Percentiles rank a stretch among this genome's conserved stretches.
Evolutionary conservation across 2,329 filamentous ascomycete species (phyloP).

Genomic region (Amauroascus niger): DNA sequence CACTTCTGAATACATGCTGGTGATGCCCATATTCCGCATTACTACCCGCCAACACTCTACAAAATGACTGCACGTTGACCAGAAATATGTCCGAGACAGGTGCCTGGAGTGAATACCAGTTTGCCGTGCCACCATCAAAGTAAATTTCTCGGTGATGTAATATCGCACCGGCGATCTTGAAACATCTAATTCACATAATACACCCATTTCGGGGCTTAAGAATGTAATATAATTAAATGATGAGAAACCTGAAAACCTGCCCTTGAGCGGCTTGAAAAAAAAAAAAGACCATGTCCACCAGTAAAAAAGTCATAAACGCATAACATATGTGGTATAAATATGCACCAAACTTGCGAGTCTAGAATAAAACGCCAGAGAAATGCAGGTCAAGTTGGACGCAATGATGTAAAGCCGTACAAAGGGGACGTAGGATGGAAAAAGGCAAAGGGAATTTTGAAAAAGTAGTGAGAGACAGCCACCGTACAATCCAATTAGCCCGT

Average conservation of each 20-base stretch:
- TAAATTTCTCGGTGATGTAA: neutral
- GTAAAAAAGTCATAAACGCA: neutral
- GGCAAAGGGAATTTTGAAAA: neutral
- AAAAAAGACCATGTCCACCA: neutral
- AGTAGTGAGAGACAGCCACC: no score
- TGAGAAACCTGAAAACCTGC: neutral
- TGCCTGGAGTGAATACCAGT: neutral
- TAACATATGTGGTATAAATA: constrained; percentile 7
- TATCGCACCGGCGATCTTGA: neutral
- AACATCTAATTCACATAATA: neutral
- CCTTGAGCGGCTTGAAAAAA: neutral
- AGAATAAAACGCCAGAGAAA: neutral
- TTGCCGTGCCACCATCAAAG: neutral
- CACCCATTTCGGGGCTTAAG: no score
- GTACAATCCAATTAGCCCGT: neutral
- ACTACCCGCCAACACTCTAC: no score
- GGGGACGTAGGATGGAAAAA: neutral
- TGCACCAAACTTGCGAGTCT: neutral
- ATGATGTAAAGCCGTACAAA: constrained; percentile 5
- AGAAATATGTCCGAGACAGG: no score
- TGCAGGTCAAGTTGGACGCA: neutral
- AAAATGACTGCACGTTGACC: no score
- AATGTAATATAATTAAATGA: neutral
- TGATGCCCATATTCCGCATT: no score
- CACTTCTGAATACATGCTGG: no score